Evolutionary conservation across 1,284 basidiomycete genomes (phyloP), one percentile per base, ranked within the genome.

Genomic region (Psilocybe mexicana): DNA sequence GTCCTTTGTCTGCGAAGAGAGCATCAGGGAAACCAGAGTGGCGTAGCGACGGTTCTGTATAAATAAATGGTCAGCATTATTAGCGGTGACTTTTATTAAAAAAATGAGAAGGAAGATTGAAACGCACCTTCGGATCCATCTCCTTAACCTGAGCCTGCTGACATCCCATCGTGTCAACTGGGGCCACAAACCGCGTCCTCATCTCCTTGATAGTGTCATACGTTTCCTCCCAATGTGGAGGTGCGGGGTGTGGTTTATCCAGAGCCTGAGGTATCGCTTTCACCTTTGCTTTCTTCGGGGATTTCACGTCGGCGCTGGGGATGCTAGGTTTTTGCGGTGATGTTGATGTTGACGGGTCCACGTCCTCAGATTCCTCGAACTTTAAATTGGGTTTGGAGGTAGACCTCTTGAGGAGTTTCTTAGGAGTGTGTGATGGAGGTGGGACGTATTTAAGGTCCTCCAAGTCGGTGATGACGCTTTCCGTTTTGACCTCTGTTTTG

Each of bases 1-100:
- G 70, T 96, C 93, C 71, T 96, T 98, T 2, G 96, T 98, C 72
- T 98, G 95, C 1, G 93, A 93, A 10, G 92, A 95, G 3, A 98
- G 83, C 93, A 98, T 98, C 53, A 99, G 81, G 2, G 94, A 94
- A 7, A 99, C 84, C 24, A 98, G 85, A 2, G 91, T 93, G 3
- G 93, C 83, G 57, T 95, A 91, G 1, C 94, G 84, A 48, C 85
- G 81, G 54, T 88, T 91, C 89, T 93, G 69, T 14, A 23, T 10
- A 53, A 57, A 36, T 24, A 48, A 4, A 38, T 25, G 14, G 7
- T 7, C 35, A 36, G 35, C 6, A 33, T 33, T 30, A 35, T 43
- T 18, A 28, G 28, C 28, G 24, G 48, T 52, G 45, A 26, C 6
- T n/a, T 40, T 12, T 10, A 18, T 18, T 18, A 18, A 18, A 18